These are phyloP conservation scores for Podaxis carcinomalis DNA, from an alignment of 768 basidiomycete species.

Conservation along the genomic window DNA sequence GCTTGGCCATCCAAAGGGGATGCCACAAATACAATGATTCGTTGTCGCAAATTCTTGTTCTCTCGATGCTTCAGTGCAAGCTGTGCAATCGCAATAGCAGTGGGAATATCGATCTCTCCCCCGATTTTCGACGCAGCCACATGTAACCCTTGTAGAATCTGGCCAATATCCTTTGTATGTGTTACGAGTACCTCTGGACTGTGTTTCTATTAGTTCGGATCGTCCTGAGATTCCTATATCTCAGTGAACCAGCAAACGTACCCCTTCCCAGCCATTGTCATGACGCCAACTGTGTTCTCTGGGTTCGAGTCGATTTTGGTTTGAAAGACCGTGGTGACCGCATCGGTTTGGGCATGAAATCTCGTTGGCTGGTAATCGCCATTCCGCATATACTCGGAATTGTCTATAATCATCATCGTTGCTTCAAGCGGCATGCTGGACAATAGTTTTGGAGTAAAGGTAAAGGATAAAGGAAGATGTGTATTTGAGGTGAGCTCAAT, in stretches of 20 bases:
- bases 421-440: conserved; percentile 92
- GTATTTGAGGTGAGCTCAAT: conserved; percentile 1
- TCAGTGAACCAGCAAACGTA: conserved; percentile 30
- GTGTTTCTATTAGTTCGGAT: conserved; percentile 5
- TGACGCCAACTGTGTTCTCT: conserved; percentile 94
- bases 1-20: conserved; percentile 75
- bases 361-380: conserved; percentile 87
- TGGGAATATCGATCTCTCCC: conserved; percentile 81
- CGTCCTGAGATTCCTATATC: neutral
- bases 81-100: conserved; percentile 90
- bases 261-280: conserved; percentile 99
- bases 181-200: conserved; percentile 97
- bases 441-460: conserved; percentile 4
- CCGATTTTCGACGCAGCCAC: conserved; percentile 65
- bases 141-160: conserved; percentile 81
- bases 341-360: conserved; percentile 89
- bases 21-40: conserved; percentile 91
- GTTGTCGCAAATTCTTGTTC: conserved; percentile 97
- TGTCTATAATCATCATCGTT: conserved; percentile 96
- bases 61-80: conserved; percentile 96
- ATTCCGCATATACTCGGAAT: conserved; percentile 96
- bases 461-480: neutral
- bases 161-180: conserved; percentile 92
- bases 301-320: conserved; percentile 95
- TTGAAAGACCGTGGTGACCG: conserved; percentile 85